Conservation (phyloP, 2,329 filamentous ascomycete genomes). For the Fusarium metavorans region DNA sequence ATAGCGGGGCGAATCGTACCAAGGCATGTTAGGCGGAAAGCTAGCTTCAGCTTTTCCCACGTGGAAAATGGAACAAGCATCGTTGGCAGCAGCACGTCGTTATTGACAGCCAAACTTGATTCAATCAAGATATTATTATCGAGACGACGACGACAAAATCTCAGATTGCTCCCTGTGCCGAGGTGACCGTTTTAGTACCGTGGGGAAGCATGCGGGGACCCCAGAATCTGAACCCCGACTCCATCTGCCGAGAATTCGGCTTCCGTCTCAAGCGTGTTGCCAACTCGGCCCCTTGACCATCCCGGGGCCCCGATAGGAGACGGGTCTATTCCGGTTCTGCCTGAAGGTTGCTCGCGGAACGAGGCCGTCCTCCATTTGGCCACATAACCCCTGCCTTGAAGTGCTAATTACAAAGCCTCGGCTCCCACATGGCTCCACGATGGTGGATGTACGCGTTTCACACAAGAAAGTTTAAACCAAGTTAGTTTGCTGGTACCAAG, state of each 20-base stretch:
- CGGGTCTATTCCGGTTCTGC: neutral
- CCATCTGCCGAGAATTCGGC: neutral
- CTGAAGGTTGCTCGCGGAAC: neutral
- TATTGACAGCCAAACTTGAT: neutral
- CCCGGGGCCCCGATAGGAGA: neutral
- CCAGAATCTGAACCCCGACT: neutral
- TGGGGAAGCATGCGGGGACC: neutral
- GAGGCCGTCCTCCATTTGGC: neutral
- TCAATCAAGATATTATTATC: neutral
- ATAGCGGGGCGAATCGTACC: neutral
- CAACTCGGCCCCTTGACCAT: neutral
- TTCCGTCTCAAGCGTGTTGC: neutral
- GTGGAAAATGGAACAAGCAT: neutral
- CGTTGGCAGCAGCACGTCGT: neutral
- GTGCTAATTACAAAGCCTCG: neutral
- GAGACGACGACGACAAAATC: no score
- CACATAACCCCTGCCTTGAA: neutral
- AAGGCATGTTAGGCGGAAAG: neutral
- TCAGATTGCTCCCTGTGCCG: neutral
- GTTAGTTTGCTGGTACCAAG: neutral
- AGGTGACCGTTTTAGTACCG: neutral
- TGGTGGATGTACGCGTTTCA: neutral
- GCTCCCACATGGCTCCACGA: neutral
- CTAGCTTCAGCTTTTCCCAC: neutral
- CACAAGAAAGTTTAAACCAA: neutral